phyloP scores from a whole-genome alignment of 768 basidiomycete genomes.

The Rhodotorula graminis region DNA sequence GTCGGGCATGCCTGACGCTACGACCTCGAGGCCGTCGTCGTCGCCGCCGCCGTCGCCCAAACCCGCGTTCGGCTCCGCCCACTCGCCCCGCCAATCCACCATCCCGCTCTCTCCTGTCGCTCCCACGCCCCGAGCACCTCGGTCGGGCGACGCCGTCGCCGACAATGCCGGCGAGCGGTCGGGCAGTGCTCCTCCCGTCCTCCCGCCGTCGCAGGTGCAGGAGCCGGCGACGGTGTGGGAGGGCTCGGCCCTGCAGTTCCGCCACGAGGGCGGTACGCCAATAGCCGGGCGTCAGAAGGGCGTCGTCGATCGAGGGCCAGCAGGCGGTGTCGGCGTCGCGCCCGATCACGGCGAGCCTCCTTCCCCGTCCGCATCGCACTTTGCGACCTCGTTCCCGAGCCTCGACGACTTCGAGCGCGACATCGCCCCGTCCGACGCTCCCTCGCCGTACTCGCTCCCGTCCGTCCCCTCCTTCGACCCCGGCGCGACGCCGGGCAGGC shows the following conservation, averaged over 20 bases:
- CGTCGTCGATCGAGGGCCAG: conserved; percentile 17
- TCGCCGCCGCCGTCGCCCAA: conserved; percentile 1
- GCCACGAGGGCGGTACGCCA: neutral
- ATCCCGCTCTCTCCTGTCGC: neutral
- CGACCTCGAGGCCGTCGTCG: neutral
- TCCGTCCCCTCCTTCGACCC: conserved; percentile 11
- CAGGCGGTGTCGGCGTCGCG: conserved; percentile 12
- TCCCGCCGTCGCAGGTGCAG: conserved; percentile 10
- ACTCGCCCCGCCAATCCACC: neutral
- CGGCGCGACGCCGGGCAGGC: neutral
- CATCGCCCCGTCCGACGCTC: neutral
- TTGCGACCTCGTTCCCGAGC: conserved; percentile 16
- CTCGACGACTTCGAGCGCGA: conserved; percentile 29
- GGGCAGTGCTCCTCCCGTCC: conserved; percentile 21
- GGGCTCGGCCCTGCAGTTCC: neutral
- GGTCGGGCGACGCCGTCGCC: conserved; percentile 2
- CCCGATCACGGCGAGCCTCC: neutral
- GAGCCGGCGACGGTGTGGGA: conserved; percentile 4
- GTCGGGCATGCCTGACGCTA: neutral
- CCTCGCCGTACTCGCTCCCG: neutral
- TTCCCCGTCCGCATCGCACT: conserved; percentile 1
- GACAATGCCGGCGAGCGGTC: conserved; percentile 9
- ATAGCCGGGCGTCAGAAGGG: neutral
- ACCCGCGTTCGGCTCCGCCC: conserved; percentile 1
- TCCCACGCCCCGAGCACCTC: neutral